Base-by-base conservation (phyloP, 352 stramenopile genomes). In the Pythium dissotocum region DNA sequence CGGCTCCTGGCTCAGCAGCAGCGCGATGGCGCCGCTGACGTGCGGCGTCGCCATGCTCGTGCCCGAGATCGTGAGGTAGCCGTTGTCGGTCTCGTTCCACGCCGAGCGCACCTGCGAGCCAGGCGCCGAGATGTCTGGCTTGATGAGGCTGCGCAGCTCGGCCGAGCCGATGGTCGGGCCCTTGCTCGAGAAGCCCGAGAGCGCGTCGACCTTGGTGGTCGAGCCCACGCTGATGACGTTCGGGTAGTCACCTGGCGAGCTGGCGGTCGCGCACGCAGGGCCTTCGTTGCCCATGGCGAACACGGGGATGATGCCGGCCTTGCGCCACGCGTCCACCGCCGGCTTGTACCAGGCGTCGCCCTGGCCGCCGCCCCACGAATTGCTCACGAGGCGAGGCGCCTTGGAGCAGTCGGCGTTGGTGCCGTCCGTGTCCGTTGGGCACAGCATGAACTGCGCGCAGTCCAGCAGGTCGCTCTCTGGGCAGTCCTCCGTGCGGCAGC, bases 401-500 rank as follows among this genome's bases (percentile, higher is more conserved):
- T 71, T 63, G 40, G 56, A 67, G 40, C 68, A 78, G 52, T 73
- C 55, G 5, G 61, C 26, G 61, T 73, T 64, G 28, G 51, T 74
- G 24, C 72, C 72, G 24, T 77, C 40, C 24, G 61, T 40, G 55
- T 70, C 53, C 6, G 59, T 73, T 5, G 72, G 69, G n/a, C 72
- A 77, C 6, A 63, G 24, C 21, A 79, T 79, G 33, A 74, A 79
- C 49, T 79, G 65, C 10, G 48, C 62, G 38, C 72, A 79, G 3
- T 51, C 65, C 1, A 75, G 30, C 2, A 79, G 61, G 35, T 59
- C 65, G 33, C 26, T 38, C 40, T 73, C 54, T 1, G 57, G 55
- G 51, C 72, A 76, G 21, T 61, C 56, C 12, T 36, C 54, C n/a
- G 67, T 57, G 33, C 67, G 46, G 57, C 68, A 76, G 28, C 69